Evolutionary conservation across 2,329 filamentous ascomycete genomes (phyloP).

Genomic region (Orbilia blumenaviensis): DNA sequence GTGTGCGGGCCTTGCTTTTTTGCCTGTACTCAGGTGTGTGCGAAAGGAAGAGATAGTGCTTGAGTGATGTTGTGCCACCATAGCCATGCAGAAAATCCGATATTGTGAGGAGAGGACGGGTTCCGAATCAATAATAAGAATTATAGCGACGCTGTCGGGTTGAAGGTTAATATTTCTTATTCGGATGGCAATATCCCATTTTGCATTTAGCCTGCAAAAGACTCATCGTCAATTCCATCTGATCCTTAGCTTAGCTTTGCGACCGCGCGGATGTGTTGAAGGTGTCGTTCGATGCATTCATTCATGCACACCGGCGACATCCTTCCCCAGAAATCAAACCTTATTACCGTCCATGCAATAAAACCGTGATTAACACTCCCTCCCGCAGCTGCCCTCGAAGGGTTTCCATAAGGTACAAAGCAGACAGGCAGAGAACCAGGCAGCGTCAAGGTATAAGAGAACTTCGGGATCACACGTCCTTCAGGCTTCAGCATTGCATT

Average conservation of each 20-base stretch:
- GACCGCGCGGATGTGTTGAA: conserved; percentile 30
- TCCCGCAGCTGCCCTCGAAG: conserved; percentile 4
- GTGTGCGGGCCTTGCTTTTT: conserved; percentile 36
- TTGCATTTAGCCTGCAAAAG: conserved; percentile 19
- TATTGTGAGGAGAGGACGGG: no score
- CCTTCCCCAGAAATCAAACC: conserved; percentile 38
- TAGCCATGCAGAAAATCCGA: conserved; percentile 27
- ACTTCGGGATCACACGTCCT: conserved; percentile 3
- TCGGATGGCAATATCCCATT: conserved; percentile 1
- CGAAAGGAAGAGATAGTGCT: not conserved
- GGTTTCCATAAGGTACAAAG: not conserved
- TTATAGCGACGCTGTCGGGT: not conserved
- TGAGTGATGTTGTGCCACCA: conserved; percentile 22
- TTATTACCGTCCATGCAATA: conserved; percentile 36
- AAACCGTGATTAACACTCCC: conserved; percentile 32
- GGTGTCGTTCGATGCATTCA: conserved; percentile 45
- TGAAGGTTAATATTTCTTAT: not conserved
- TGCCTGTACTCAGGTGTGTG: not conserved
- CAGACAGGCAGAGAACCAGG: not conserved
- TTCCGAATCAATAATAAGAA: not conserved
- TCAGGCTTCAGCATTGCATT: not conserved
- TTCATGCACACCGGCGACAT: conserved; percentile 21
- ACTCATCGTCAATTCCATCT: conserved; percentile 19
- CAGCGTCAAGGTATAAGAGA: not conserved
- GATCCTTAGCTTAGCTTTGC: conserved; percentile 17